Conservation (phyloP, 306 rosid genomes). For the Sicyos edulis region DNA sequence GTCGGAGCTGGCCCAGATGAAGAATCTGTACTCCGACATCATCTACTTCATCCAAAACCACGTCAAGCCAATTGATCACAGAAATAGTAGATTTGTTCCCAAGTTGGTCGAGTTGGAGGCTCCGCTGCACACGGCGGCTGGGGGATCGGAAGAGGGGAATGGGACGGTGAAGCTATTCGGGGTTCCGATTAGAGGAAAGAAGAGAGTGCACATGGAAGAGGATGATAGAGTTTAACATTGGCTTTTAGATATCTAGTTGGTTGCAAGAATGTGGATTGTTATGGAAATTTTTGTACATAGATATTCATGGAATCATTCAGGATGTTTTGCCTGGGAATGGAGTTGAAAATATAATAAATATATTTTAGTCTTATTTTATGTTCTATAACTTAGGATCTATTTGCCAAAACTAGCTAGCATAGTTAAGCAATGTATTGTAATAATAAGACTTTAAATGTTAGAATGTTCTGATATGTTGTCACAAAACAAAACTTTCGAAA, state of each 20-base stretch:
- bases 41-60: slow-evolving; percentile 72
- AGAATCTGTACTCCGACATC: slow-evolving; percentile 72
- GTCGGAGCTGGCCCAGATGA: slow-evolving; percentile 73
- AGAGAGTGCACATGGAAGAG: background rate
- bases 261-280: background rate
- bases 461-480: too few species aligned
- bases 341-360: background rate
- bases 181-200: slow-evolving; percentile 17
- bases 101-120: slow-evolving; percentile 1
- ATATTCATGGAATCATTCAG: background rate
- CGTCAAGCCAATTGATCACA: slow-evolving; percentile 39
- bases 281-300: background rate
- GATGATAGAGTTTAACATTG: background rate
- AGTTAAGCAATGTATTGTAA: too few species aligned
- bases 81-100: background rate
- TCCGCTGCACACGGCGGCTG: background rate
- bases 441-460: too few species aligned
- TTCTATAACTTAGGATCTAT: background rate
- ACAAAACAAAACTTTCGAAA: too few species aligned
- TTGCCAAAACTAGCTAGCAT: too few species aligned
- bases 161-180: slow-evolving; percentile 19
- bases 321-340: slow-evolving; percentile 4
- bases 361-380: background rate
- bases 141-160: background rate
- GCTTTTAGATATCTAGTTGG: background rate